Base-by-base conservation (phyloP, 495 filamentous ascomycete genomes). In the Baudoinia panamericana region DNA sequence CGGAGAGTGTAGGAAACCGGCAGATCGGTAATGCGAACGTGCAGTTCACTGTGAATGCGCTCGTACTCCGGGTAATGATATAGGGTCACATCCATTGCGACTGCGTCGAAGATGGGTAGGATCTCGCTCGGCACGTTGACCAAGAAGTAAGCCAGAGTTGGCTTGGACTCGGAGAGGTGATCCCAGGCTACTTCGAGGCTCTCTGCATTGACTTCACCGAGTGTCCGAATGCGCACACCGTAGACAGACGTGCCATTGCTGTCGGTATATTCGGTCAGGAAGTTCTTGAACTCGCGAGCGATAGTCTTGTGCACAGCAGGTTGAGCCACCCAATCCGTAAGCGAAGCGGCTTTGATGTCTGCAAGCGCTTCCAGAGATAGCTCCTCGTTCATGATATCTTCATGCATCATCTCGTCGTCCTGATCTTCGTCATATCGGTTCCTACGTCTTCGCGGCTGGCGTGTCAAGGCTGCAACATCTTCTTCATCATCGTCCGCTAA, bases 1-100 rank as follows among this genome's bases (percentile, higher is more conserved):
- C 92, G 86, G 42, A 99, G 78, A n/a, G 90, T 96, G 62, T 94
- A 94, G 50, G 84, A 77, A 28, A 93, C 79, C 15, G 92, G 92
- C 3, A 99, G 69, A 56, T 95, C 92, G 15, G 84, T 82, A 53
- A 99, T 93, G 34, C 92, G 84, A 39, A 99, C 86, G 57, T 99
- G 92, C 48, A 99, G 94, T 60, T 99, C 90, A 33, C 84, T 80
- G 60, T 95, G 92, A 46, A 99, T 99, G 34, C 87, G 81, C 56
- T 93, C 83, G 59, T 96, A 99, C 58, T 95, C 84, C 0, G 86
- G 87, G 61, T 99, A 99, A 60, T 95, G 81, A 45, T 95, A 77
- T 10, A 96, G 70, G 0, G 86, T 87, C 21, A 87, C 85, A 39
- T 96, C 88, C 69, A 96, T 86, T 24, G 92, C 92, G 2, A 93